Percentiles rank a stretch among this genome's conserved stretches.
Conservation (phyloP, 495 filamentous ascomycete genomes). For the Talaromyces borbonicus region DNA sequence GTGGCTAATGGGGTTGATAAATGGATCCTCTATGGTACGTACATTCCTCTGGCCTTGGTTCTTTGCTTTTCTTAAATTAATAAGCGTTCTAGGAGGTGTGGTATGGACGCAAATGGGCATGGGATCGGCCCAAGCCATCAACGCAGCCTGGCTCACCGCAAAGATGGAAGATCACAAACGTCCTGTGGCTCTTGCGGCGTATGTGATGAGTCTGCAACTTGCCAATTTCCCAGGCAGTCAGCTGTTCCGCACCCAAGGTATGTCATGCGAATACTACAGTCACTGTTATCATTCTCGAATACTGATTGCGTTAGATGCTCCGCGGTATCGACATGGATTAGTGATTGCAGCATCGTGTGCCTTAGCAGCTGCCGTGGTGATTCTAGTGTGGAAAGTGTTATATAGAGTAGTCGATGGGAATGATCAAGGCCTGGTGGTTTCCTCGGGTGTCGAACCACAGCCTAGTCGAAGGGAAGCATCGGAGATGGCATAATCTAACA, state of each 20-base stretch:
- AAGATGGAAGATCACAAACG: constrained; percentile 9
- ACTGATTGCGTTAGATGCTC: constrained; percentile 1
- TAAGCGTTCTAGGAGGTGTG: constrained; percentile 1
- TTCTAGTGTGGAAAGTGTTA: constrained; percentile 11
- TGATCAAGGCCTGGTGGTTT: background rate
- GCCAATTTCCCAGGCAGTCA: constrained; percentile 6
- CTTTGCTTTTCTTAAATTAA: background rate
- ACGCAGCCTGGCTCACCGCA: constrained; percentile 5
- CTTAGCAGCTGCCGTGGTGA: constrained; percentile 10
- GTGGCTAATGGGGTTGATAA: background rate
- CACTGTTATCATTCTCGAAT: background rate
- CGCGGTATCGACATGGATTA: constrained; percentile 1
- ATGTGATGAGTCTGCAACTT: constrained; percentile 6
- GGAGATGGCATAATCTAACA: background rate
- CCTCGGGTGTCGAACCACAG: background rate
- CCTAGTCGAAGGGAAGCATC: background rate
- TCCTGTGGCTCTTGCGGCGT: constrained; percentile 5
- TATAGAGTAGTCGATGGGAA: constrained; percentile 2
- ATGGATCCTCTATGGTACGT: constrained; percentile 7
- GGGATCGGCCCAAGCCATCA: constrained; percentile 7
- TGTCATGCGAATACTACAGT: background rate
- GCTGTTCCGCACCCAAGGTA: constrained; percentile 3
- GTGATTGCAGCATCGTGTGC: constrained; percentile 5
- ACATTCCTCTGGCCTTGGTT: background rate
- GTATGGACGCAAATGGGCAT: constrained; percentile 9